A percentile compares a stretch with the other conserved stretches of the same genome.
Conservation (phyloP, 2,329 filamentous ascomycete species). For the Ustilaginoidea virens region DNA sequence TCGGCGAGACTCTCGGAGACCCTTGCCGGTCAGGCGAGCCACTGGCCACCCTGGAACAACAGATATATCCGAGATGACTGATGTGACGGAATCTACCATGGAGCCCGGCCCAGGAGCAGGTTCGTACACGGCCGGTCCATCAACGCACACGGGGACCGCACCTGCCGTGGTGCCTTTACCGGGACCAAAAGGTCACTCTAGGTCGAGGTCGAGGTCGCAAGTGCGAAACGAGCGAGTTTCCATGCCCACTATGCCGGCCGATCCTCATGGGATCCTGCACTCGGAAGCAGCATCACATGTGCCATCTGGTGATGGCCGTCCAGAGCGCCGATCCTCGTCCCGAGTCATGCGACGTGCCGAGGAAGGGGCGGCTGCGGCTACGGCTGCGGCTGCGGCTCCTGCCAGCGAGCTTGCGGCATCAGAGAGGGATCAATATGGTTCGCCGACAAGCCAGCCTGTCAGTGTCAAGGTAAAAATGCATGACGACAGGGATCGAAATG, state of each 20-base stretch:
- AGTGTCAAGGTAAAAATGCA: constrained; percentile 46
- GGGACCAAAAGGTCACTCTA: constrained; percentile 11
- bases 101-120: constrained; percentile 14
- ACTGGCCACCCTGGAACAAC: constrained; percentile 15
- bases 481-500: constrained; percentile 42
- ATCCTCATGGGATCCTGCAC: constrained; percentile 29
- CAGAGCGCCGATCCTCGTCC: constrained; percentile 28
- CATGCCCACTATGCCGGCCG: constrained; percentile 40
- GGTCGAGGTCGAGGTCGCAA: constrained; percentile 21
- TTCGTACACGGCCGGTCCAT: constrained; percentile 10
- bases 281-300: constrained; percentile 15
- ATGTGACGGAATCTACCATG: constrained; percentile 20
- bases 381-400: constrained; percentile 30
- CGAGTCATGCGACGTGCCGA: too few species aligned
- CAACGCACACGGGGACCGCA: constrained; percentile 9
- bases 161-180: constrained; percentile 7
- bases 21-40: constrained; percentile 14
- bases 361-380: constrained; percentile 28
- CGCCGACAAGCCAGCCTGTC: constrained; percentile 29
- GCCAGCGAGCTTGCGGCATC: constrained; percentile 30
- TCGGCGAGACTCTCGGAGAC: constrained; percentile 19
- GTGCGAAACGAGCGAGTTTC: constrained; percentile 22
- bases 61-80: constrained; percentile 15
- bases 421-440: constrained; percentile 22
- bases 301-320: constrained; percentile 17